Evolutionary conservation across 2,329 filamentous ascomycete genomes (phyloP).

Genomic region (Calonectria pauciramosa): DNA sequence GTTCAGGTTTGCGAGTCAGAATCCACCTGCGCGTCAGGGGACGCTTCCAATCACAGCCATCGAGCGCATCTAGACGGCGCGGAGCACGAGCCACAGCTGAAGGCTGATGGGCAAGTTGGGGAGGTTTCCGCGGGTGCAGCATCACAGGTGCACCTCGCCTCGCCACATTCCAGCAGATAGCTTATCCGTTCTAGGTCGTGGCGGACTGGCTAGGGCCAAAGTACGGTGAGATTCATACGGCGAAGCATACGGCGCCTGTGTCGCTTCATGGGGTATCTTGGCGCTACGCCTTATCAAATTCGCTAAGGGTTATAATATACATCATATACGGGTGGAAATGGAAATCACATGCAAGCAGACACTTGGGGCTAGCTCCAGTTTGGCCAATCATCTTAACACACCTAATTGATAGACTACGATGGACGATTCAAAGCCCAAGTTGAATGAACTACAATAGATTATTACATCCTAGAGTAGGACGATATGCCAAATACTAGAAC

Average conservation of each 20-base stretch:
- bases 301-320: neutral
- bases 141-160: neutral
- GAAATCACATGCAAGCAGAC: neutral
- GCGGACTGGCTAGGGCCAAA: neutral
- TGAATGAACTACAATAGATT: too few species aligned
- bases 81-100: neutral
- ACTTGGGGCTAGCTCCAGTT: neutral
- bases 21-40: neutral
- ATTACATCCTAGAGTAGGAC: neutral
- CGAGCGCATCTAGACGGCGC: neutral
- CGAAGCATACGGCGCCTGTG: neutral
- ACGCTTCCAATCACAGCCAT: neutral
- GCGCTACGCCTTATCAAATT: too few species aligned
- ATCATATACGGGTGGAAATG: neutral
- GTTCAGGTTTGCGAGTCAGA: neutral
- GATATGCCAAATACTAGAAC: neutral
- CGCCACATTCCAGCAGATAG: constrained; percentile 9
- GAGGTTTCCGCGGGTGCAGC: constrained; percentile 21
- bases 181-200: neutral
- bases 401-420: neutral
- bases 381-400: neutral
- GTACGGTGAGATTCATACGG: neutral
- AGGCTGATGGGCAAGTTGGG: neutral
- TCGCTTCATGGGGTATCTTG: neutral
- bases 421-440: neutral